Evolutionary conservation across 2,329 filamentous ascomycete genomes (phyloP).

Genomic region (Coniochaeta sp.): DNA sequence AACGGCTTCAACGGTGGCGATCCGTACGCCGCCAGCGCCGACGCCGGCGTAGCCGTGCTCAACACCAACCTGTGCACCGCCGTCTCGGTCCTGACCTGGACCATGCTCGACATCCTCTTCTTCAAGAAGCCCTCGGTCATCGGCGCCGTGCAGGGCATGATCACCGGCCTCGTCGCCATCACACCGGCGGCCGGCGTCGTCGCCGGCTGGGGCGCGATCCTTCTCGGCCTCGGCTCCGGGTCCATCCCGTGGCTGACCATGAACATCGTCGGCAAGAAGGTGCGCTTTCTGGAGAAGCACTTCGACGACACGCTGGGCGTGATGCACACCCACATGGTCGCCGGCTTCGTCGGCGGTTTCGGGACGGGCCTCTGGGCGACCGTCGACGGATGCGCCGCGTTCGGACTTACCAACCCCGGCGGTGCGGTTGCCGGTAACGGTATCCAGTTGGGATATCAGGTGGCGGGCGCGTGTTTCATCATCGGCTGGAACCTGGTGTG

Average conservation of each 20-base stretch:
- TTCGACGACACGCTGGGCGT: constrained; percentile 19
- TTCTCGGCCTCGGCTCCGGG: not conserved
- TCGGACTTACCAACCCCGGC: constrained; percentile 34
- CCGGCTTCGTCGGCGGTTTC: constrained; percentile 36
- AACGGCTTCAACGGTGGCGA: constrained; percentile 40
- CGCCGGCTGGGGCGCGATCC: constrained; percentile 26
- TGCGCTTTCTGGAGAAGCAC: constrained; percentile 8
- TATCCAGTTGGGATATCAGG: constrained; percentile 39
- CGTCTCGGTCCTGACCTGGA: constrained; percentile 19
- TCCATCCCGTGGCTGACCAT: not conserved
- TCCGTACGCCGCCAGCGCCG: constrained; percentile 31
- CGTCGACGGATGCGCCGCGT: constrained; percentile 34
- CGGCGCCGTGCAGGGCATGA: constrained; percentile 36
- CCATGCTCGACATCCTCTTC: constrained; percentile 35
- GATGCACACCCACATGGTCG: constrained; percentile 35
- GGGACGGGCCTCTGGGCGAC: constrained; percentile 38
- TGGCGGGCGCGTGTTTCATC: constrained; percentile 39
- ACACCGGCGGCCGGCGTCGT: constrained; percentile 31
- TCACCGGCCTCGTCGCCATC: constrained; percentile 19
- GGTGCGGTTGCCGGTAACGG: constrained; percentile 44
- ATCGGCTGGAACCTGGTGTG: constrained; percentile 43
- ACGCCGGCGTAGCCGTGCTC: constrained; percentile 21
- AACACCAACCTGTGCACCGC: constrained; percentile 16
- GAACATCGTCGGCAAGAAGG: not conserved
- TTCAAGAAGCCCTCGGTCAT: constrained; percentile 42